Conservation (phyloP, 345 rosid species). For the Abelmoschus esculentus region DNA sequence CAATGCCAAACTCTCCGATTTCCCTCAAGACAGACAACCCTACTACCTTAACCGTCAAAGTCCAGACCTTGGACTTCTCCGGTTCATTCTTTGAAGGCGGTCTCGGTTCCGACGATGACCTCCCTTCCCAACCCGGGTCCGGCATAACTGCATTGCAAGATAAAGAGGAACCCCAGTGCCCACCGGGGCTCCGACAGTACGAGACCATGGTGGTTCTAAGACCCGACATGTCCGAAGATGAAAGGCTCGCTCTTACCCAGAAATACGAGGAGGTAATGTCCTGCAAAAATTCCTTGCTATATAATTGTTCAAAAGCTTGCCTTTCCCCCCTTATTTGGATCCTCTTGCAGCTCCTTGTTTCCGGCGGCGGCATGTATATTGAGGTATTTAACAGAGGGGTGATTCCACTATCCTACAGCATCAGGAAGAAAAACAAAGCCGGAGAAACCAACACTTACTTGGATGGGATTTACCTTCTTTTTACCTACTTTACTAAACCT, state of each 20-base stretch:
- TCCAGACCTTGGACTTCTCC: slow-evolving; percentile 60
- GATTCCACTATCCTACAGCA: too few species aligned
- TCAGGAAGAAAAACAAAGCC: too few species aligned
- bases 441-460: too few species aligned
- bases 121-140: slow-evolving; percentile 35
- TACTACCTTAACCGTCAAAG: slow-evolving; percentile 26
- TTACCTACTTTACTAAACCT: too few species aligned
- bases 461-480: too few species aligned
- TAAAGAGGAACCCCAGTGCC: slow-evolving; percentile 76
- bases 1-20: slow-evolving; percentile 21
- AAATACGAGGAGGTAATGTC: slow-evolving; percentile 88
- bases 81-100: slow-evolving; percentile 76
- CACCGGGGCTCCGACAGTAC: slow-evolving; percentile 86
- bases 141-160: slow-evolving; percentile 54
- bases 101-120: slow-evolving; percentile 65
- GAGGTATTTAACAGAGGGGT: too few species aligned
- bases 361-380: too few species aligned
- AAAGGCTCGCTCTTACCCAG: slow-evolving; percentile 74
- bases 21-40: slow-evolving; percentile 12
- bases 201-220: slow-evolving; percentile 83
- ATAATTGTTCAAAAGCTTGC: too few species aligned
- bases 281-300: not conserved
- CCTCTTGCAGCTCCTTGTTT: too few species aligned
- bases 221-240: slow-evolving; percentile 96
- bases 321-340: not conserved